Percentiles rank a stretch among this genome's conserved stretches.
phyloP scores from a whole-genome alignment of 2,329 filamentous ascomycete species.

The Ophiostoma fasciatum region DNA sequence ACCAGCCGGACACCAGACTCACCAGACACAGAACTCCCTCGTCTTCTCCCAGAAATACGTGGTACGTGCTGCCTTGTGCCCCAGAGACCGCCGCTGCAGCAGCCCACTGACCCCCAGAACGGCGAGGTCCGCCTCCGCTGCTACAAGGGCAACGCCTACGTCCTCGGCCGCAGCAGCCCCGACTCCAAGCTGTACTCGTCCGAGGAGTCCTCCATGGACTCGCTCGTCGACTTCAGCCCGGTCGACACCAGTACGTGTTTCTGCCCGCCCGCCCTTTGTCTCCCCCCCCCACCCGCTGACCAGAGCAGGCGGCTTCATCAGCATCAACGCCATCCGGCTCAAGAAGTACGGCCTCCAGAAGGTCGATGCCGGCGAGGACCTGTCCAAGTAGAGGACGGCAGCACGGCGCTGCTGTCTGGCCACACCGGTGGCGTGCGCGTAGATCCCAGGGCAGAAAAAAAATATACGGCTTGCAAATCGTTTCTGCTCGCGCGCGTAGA shows the following conservation, averaged over 20 bases:
- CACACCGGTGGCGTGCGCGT: no score
- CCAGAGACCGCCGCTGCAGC: no score
- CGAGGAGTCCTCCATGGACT: slow-evolving; percentile 35
- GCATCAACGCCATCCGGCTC: slow-evolving; percentile 52
- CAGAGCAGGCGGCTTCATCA: slow-evolving; percentile 37
- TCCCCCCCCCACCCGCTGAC: no score
- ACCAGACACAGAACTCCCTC: no score
- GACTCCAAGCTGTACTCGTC: slow-evolving; percentile 36
- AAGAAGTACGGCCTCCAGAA: slow-evolving; percentile 36
- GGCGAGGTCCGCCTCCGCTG: slow-evolving; percentile 23
- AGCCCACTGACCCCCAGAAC: slow-evolving; percentile 22
- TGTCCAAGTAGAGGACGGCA: slow-evolving; percentile 4
- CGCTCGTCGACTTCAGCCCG: slow-evolving; percentile 27
- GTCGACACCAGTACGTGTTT: slow-evolving; percentile 21
- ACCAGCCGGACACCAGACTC: no score
- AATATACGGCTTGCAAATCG: no score
- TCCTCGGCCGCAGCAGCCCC: slow-evolving; percentile 30
- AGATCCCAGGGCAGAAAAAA: no score
- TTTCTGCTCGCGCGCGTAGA: no score
- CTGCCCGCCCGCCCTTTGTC: neutral
- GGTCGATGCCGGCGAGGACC: slow-evolving; percentile 22
- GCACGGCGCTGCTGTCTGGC: no score
- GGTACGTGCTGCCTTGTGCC: no score
- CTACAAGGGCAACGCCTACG: slow-evolving; percentile 29
- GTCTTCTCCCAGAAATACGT: no score